Evolutionary conservation across 768 basidiomycete species (phyloP).

Genomic region (Fomitopsis pulvina): DNA sequence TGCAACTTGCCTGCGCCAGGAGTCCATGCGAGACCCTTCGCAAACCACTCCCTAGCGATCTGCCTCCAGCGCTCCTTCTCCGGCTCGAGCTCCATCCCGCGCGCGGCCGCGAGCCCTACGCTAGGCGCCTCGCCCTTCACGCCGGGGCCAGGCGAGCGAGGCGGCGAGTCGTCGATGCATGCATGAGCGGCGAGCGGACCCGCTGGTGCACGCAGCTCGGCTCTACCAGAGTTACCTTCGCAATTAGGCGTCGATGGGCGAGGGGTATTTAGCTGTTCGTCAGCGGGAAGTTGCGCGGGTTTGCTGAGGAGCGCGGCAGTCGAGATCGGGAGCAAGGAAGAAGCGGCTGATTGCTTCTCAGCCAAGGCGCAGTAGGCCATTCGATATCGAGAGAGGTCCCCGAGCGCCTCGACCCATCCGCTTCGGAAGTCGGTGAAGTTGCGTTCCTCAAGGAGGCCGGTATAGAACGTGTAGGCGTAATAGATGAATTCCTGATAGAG

Average conservation of each 20-base stretch:
- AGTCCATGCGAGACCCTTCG: conserved; percentile 74
- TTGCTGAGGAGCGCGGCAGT: conserved; percentile 24
- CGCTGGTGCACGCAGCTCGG: conserved; percentile 13
- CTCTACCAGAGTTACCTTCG: conserved; percentile 5
- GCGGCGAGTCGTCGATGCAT: conserved; percentile 24
- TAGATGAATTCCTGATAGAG: conserved; percentile 69
- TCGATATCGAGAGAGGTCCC: conserved; percentile 90
- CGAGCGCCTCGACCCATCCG: conserved; percentile 94
- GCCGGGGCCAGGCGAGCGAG: conserved; percentile 15
- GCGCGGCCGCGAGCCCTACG: conserved; percentile 80
- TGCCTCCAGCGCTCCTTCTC: conserved; percentile 90
- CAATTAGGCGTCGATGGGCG: conserved; percentile 9
- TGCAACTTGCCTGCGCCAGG: conserved; percentile 95
- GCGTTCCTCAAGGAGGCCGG: conserved; percentile 79
- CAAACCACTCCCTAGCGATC: conserved; percentile 93
- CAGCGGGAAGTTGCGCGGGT: conserved; percentile 12
- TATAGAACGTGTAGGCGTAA: conserved; percentile 93
- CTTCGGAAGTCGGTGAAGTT: conserved; percentile 61
- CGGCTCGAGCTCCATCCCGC: conserved; percentile 77
- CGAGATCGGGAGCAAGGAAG: conserved; percentile 49
- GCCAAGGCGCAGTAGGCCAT: conserved; percentile 94
- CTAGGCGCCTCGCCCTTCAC: conserved; percentile 38
- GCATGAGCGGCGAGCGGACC: conserved; percentile 16
- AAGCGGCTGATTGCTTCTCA: conserved; percentile 37
- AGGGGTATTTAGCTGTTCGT: conserved; percentile 10